Base-by-base conservation (phyloP, 805 yeast species). In the Scheffersomyces lignosus region DNA sequence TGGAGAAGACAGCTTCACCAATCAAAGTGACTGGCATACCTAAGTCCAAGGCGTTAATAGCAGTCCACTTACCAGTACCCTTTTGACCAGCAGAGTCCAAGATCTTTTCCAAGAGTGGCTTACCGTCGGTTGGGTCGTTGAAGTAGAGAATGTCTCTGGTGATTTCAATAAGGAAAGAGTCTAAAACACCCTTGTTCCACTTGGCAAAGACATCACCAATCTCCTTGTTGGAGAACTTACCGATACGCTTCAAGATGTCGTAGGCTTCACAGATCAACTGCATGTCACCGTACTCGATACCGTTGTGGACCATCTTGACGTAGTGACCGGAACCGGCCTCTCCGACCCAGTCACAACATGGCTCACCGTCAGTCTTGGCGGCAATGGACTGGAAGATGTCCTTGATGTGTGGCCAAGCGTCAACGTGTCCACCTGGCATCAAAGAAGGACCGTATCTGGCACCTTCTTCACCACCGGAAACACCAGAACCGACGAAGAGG, bases 1-100 rank as follows among this genome's bases (percentile, higher is more conserved):
- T 87, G 48, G 98, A 77, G 63, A 91, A 90, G 54, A 91, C 99
- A 44, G 99, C 98, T 79, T 91, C 99, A 68, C 98, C 97, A 57
- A 91, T 93, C 66, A 91, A 78, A 46, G 98, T 89, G 55, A 91
- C 96, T 54, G 99, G 99, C 86, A 87, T 88, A 70, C 98, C 98
- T 56, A 93, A 78, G 71, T 93, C 98, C 58, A 91, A 77, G 47
- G 98, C 98, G 66, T 89, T 90, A 70, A 91, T 87, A 49, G 98
- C 97, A 54, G 98, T 93, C 99, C 99, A 91, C 77, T 91, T 91
- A 77, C 99, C 99, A 52, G 99, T 91, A 80, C 99, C 99, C 80
- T 91, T 91, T 78, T 91, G 98, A 58, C 98, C 98, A 53, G 99
- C 99, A 60, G 87, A 68, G 73, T 91, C 99, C 68, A 89, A 74